Conservation (phyloP, 2,329 filamentous ascomycete genomes). For the Teratosphaeria viscida region DNA sequence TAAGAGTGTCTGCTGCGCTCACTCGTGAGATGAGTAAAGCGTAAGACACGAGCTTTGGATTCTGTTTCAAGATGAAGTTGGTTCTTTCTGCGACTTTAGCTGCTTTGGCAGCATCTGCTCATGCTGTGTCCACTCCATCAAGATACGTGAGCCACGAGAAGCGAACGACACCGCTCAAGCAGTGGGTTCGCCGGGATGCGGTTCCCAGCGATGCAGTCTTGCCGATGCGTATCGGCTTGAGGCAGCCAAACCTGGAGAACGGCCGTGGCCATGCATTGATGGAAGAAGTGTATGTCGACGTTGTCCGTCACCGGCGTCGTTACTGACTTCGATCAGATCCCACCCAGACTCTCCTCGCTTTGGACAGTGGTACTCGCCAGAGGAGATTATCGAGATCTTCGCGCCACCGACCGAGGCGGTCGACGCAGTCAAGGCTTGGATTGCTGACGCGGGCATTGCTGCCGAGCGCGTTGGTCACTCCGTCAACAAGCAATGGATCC, state of each 20-base stretch:
- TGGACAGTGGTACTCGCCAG: conserved; percentile 28
- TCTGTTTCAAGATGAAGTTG: not conserved
- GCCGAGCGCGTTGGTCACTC: conserved; percentile 39
- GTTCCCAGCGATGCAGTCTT: conserved; percentile 18
- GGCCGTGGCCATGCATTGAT: conserved; percentile 17
- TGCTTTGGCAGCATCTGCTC: not conserved
- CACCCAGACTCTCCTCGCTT: not conserved
- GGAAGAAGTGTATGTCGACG: conserved; percentile 33
- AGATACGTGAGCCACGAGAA: conserved; percentile 23
- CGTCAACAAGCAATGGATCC: conserved; percentile 39
- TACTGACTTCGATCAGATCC: not conserved
- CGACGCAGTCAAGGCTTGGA: conserved; percentile 43
- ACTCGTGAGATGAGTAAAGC: not conserved
- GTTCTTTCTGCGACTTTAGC: not conserved
- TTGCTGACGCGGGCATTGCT: conserved; percentile 41
- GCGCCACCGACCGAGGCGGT: conserved; percentile 32
- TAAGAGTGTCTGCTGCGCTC: not conserved
- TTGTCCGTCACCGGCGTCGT: conserved; percentile 23
- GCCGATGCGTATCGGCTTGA: conserved; percentile 25
- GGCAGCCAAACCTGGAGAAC: conserved; percentile 23
- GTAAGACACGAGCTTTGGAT: not conserved
- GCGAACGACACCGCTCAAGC: conserved; percentile 9
- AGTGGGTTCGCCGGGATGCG: conserved; percentile 12
- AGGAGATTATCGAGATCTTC: conserved; percentile 35
- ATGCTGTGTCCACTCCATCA: not conserved